Evolutionary conservation across 495 filamentous ascomycete species (phyloP).

Genomic region (Eremomyces bilateralis): DNA sequence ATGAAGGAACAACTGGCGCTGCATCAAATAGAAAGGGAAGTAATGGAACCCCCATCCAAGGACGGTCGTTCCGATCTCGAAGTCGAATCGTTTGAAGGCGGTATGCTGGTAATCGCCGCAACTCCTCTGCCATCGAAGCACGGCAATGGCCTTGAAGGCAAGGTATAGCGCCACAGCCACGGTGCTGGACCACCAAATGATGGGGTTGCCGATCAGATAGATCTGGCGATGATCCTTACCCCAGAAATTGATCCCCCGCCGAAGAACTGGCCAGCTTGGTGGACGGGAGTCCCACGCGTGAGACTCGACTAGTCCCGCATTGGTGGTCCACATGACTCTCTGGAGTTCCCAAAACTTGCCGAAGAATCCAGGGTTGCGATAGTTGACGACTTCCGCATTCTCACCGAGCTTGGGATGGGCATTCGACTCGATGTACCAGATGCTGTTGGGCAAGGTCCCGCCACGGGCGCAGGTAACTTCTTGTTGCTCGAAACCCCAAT

Average conservation of each 20-base stretch:
- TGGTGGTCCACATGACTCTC: constrained; percentile 97
- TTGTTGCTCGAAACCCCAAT: constrained; percentile 93
- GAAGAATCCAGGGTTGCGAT: constrained; percentile 82
- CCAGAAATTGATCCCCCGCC: constrained; percentile 98
- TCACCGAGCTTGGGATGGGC: constrained; percentile 51
- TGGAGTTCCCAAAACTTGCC: constrained; percentile 99
- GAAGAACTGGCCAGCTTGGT: constrained; percentile 77
- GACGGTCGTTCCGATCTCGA: constrained; percentile 76
- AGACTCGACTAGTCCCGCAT: constrained; percentile 86
- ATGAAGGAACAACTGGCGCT: constrained; percentile 90
- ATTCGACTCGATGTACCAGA: constrained; percentile 93
- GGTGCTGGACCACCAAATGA: constrained; percentile 87
- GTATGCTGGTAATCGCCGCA: constrained; percentile 63
- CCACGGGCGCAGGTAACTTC: constrained; percentile 93
- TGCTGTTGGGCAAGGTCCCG: constrained; percentile 79
- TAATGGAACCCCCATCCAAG: constrained; percentile 94
- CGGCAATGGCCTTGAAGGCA: constrained; percentile 64
- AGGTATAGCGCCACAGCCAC: constrained; percentile 58
- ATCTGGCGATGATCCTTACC: constrained; percentile 84
- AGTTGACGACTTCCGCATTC: constrained; percentile 81
- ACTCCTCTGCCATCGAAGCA: constrained; percentile 85
- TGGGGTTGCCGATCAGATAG: constrained; percentile 86
- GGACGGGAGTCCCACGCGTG: constrained; percentile 97
- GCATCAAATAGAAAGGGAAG: constrained; percentile 95
- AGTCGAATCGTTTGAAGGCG: constrained; percentile 89